Base-by-base conservation (phyloP, 1,139 yeast genomes). In the Magnusiomyces fungicola region DNA sequence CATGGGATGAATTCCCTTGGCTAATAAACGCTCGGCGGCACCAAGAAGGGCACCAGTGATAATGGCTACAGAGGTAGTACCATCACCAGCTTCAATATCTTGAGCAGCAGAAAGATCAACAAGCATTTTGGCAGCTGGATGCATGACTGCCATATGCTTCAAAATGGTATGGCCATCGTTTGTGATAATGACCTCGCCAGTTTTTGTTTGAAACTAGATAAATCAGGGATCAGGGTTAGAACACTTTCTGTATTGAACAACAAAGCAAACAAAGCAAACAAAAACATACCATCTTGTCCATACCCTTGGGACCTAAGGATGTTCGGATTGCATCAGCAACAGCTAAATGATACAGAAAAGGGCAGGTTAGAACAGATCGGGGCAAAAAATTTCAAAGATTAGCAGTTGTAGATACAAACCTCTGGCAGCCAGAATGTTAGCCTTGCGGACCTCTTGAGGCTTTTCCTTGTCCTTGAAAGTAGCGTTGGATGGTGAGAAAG, bases 261-360 rank as follows among this genome's bases (percentile, higher is more conserved):
- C 2, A 23, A 37, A 5, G 29, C 4, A 16, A 10, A 43, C 10
- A 29, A 16, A 46, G 12, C 4, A 27, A 16, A 29, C 3, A 21
- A 30, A 14, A 14, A 42, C 45, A 5, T 42, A 70, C 69, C 98
- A 92, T 92, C 73, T 94, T 94, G 68, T 92, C 99, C 98, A 92
- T 92, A 54, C 99, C 98, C 68, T 89, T 90, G 48, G 99, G 99
- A 33, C 99, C 99, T 53, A 92, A 73, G 10, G 97, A 89, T 2
- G 99, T 92, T 68, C 98, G 79, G 64, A 92, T 89, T 48, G 98
- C 98, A 69, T 94, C 98, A 2, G 97, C 92, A 38, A 94, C 98
- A 3, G 98, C 97, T 60, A 40, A 25, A 43, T 30, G 21, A 37
- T 27, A 32, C 36, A 34, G 5, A 18, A 6, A 16, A 18, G 5